Conservation (phyloP, 1,284 basidiomycete genomes). For the Malassezia globosa region DNA sequence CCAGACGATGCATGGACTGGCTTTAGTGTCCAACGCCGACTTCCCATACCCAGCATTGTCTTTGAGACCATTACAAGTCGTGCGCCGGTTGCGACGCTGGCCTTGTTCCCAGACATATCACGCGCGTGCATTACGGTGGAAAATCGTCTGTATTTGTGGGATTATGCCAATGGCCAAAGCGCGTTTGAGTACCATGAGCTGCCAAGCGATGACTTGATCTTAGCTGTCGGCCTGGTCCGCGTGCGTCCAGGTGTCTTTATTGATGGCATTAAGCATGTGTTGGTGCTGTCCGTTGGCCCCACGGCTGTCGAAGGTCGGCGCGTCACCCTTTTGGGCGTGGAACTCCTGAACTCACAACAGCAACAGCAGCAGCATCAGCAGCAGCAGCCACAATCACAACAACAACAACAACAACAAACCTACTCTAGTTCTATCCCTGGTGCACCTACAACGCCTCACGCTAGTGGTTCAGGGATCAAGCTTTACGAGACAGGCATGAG, state of each 20-base stretch:
- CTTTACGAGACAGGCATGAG: constrained; percentile 83
- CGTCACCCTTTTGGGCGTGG: constrained; percentile 71
- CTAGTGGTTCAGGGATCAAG: constrained; percentile 59
- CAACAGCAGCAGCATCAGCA: no score
- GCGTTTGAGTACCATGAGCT: constrained; percentile 80
- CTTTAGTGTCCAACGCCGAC: constrained; percentile 30
- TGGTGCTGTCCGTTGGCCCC: constrained; percentile 68
- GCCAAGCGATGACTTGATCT: constrained; percentile 72
- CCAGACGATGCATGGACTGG: constrained; percentile 30
- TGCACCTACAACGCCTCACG: constrained; percentile 26
- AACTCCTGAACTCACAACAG: no score
- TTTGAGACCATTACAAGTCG: constrained; percentile 35
- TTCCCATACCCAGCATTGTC: constrained; percentile 32
- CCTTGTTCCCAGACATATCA: constrained; percentile 82
- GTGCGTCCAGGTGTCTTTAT: constrained; percentile 62
- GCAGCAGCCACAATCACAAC: no score
- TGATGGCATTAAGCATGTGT: constrained; percentile 75
- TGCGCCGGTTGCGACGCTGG: constrained; percentile 48
- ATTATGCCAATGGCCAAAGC: constrained; percentile 82
- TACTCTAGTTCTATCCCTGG: no score
- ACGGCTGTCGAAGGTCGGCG: constrained; percentile 53
- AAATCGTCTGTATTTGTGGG: constrained; percentile 89
- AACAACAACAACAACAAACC: no score
- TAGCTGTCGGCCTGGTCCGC: constrained; percentile 51
- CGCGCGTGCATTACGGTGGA: constrained; percentile 92